Evolutionary conservation across 306 rosid species (phyloP).

Genomic region (Lotus japonicus): DNA sequence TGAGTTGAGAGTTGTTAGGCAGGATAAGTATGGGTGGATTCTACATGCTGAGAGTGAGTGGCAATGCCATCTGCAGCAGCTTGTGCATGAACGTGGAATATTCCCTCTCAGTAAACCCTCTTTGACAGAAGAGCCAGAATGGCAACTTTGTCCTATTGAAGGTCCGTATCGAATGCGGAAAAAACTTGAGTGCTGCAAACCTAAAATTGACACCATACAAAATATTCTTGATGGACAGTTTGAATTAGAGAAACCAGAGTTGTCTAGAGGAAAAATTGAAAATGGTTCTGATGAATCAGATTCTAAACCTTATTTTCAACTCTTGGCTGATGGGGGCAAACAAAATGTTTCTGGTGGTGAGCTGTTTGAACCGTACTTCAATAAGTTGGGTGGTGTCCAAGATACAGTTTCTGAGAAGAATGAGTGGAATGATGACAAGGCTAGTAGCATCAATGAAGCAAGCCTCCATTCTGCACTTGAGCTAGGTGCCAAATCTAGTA

Average conservation of each 20-base stretch:
- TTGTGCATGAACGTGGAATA: constrained; percentile 94
- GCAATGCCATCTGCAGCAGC: constrained; percentile 94
- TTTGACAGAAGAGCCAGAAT: constrained; percentile 56
- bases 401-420: constrained; percentile 52
- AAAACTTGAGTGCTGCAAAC: constrained; percentile 82
- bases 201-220: constrained; percentile 72
- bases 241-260: constrained; percentile 50
- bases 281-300: constrained; percentile 47
- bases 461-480: constrained; percentile 96
- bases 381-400: constrained; percentile 46
- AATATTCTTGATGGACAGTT: constrained; percentile 78
- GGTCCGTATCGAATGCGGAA: constrained; percentile 99
- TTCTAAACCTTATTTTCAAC: constrained; percentile 54
- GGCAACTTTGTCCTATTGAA: constrained; percentile 99
- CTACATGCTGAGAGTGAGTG: constrained; percentile 99
- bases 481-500: constrained; percentile 84
- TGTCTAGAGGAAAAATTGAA: constrained; percentile 41
- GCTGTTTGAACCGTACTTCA: constrained; percentile 47
- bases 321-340: constrained; percentile 43
- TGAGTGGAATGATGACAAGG: constrained; percentile 89
- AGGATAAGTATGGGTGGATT: constrained; percentile 99
- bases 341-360: constrained; percentile 56
- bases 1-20: constrained; percentile 96
- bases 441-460: constrained; percentile 85
- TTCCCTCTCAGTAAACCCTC: constrained; percentile 63